Evolutionary conservation across 495 filamentous ascomycete genomes (phyloP), one percentile per base, ranked within the genome.

Genomic region (Penicillium crystallinum): DNA sequence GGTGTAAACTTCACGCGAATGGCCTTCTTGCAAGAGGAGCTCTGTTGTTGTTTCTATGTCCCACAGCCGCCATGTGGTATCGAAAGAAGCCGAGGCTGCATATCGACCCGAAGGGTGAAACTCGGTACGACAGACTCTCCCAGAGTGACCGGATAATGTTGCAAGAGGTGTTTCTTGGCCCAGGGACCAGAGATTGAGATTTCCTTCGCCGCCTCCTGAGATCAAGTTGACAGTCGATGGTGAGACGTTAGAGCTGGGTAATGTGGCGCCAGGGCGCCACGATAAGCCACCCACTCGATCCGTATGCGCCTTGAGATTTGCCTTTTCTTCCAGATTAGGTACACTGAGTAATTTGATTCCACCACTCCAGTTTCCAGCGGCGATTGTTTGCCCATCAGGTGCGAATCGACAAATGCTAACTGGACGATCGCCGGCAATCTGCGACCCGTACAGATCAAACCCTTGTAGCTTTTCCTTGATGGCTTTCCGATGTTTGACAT

Each of bases 11-110:
- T 95, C 95, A 30, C 89, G 81, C 6, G 88, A 91, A 66, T 99
- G 93, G 4, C 95, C 93, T 74, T 99, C 93, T 72, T 97, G 95
- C 3, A 96, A 72, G 0, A 92, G 76, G 4, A 98, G 74, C 58
- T 97, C 91, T 3, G 85, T 85, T 0, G 80, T 86, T 1, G 85
- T 92, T 47, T 88, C 82, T 0, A 97, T 80, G 62, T 99, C 95
- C 95, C 95, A 99, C 49, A 99, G 70, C 21, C 93, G 82, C 93
- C 93, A 99, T 0, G 92, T 96, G 3, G 91, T 97, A 64, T 99
- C 93, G 60, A 89, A 92, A 1, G 90, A 96, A 1, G 93, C 93
- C 0, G 91, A 96, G 1, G 93, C 93, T 19, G 97, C 79, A 61
- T 92, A 97, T 49, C 79, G 77, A 15, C 93, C 92, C 3, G 89